These are phyloP conservation scores for Quillaja saponaria DNA, from an alignment of 306 rosid species.

Conservation along the genomic window DNA sequence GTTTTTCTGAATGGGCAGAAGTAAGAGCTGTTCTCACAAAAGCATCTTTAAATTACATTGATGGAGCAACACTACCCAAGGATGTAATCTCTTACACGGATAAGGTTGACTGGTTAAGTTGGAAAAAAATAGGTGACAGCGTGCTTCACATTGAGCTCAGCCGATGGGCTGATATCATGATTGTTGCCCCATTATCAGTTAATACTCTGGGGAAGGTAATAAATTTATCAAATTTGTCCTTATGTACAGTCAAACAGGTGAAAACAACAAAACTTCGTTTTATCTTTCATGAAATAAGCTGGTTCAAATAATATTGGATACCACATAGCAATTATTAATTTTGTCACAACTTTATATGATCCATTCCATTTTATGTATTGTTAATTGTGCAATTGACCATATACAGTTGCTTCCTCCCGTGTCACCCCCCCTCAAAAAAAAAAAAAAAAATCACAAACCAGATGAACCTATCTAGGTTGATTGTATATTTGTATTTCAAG, in stretches of 20 bases:
- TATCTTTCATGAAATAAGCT: neutral
- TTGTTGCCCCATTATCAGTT: constrained; percentile 88
- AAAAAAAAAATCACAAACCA: no score
- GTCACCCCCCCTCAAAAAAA: no score
- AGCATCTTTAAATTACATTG: constrained; percentile 62
- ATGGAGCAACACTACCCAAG: constrained; percentile 45
- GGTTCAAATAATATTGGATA: neutral
- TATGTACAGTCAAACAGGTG: constrained; percentile 4
- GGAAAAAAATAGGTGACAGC: constrained; percentile 67
- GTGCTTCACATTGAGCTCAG: constrained; percentile 79
- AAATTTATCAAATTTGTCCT: constrained; percentile 14
- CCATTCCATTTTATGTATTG: no score
- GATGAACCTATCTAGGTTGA: no score
- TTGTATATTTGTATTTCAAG: constrained; percentile 8
- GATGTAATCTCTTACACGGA: constrained; percentile 46
- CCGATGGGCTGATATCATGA: constrained; percentile 86
- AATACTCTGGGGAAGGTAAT: constrained; percentile 88
- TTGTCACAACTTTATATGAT: no score
- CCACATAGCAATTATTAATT: no score
- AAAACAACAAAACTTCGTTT: neutral
- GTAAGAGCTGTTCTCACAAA: constrained; percentile 63
- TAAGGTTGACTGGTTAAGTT: constrained; percentile 61
- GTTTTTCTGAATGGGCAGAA: constrained; percentile 77
- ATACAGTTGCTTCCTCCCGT: neutral
- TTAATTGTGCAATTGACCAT: neutral